Base-by-base conservation (phyloP, 139 green algal species). In the Pleodorina starrii region DNA sequence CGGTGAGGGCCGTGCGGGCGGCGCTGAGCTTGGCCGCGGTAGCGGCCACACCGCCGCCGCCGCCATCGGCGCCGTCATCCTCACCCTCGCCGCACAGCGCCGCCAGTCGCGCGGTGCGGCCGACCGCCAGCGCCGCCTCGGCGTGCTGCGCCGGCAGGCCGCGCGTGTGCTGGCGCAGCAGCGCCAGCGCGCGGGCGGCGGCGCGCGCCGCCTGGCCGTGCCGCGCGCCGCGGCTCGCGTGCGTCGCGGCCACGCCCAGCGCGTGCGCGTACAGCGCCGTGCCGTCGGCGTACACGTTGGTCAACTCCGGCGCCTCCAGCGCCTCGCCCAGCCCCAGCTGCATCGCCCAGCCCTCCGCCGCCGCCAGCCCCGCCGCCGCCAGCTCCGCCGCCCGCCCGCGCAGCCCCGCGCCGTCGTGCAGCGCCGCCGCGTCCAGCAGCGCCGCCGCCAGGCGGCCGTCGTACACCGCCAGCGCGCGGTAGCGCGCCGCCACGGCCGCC, bases 241-340 rank as follows among this genome's bases (percentile, higher is more conserved):
- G 50, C 35, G 57, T 48, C 38, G 68, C 69, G 50, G 36, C 50
- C 36, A 36, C 48, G 5, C 69, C 57, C 51, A 93, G 72, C 35
- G 74, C 74, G 0, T 43, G 21, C 38, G 80, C 88, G 50, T 92
- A 93, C 59, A 92, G 42, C 6, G 29, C 48, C 6, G 71, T 91
- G 35, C 91, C 91, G 9, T 60, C 32, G 1, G 29, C 40, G 72
- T 93, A 93, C 11, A 93, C n/a, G 85, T 93, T 93, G 78, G 91
- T 88, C 54, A 91, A 79, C 85, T 93, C 91, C 25, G 84, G 44
- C 50, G 71, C 82, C 32, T 69, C 73, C 42, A 86, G 60, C 29
- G 79, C 76, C 87, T 93, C 90, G 0, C 59, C 71, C 75, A 93
- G 78, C 11, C 90, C 90, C n/a, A 93, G 32, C 66, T 79, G 57